Evolutionary conservation across 352 stramenopile genomes (phyloP), one percentile per base, ranked within the genome.

Genomic region (Globisporangium megalacanthum): DNA sequence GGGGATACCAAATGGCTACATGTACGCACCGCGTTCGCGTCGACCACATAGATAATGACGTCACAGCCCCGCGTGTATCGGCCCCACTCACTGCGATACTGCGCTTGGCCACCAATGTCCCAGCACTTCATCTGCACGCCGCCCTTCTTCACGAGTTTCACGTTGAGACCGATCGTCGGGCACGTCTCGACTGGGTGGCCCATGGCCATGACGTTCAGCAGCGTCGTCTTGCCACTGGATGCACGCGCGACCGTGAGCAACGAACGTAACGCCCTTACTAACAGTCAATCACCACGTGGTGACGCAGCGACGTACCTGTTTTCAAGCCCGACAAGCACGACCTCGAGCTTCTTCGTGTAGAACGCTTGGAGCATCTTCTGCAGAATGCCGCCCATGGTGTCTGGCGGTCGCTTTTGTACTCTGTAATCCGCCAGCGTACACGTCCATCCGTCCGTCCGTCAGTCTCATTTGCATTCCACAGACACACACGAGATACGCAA

Each of bases 21-120:
- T 11, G 20, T 46, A 66, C 81, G 55, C 82, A 97, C 89, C 67
- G 96, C 96, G 31, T 97, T 96, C 46, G 95, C 92, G 62, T 99
- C 96, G 1, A 99, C 96, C 20, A 99, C 96, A 86, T 98, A 99
- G 67, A 99, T 95, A 72, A 99, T 98, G 57, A 99, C 96, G 75
- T 99, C 95, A 75, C 96, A 99, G 47, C 96, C 96, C 58, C 96
- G 94, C 59, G 92, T 97, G 73, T 98, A 98, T 50, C 89, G 79
- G 33, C 89, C 88, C 89, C 90, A 97, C 64, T 97, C 89, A 56
- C 79, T 93, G 61, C 96, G 89, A 62, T 99, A 99, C 75, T 98
- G 92, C 62, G 94, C 92, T 73, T 98, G 94, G 10, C 96, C 96
- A 45, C 95, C 96, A 58, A 99, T 98, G 80, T 99, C 96, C 96